A percentile compares a stretch with the other conserved stretches of the same genome.
Conservation (phyloP, 371 early-diverging fungal genomes). For the Massospora cicadina region DNA sequence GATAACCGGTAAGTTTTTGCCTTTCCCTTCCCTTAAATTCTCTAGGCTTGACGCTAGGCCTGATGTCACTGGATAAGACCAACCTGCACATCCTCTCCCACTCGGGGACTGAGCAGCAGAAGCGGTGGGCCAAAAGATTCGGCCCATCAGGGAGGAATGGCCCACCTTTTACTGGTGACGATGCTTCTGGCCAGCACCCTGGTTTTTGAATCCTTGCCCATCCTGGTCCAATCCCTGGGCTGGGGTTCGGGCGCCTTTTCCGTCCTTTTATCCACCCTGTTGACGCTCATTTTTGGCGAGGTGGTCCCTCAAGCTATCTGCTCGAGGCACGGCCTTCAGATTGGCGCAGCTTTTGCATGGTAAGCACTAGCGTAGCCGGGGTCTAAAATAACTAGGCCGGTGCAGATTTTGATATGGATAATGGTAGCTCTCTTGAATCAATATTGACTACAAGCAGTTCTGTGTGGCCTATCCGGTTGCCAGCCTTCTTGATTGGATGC, state of each 20-base stretch:
- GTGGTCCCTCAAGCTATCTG: constrained; percentile 43
- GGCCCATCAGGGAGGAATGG: constrained; percentile 40
- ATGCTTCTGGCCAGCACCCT: constrained; percentile 76
- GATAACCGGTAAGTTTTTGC: background rate
- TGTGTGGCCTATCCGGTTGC: constrained; percentile 65
- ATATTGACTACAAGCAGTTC: constrained; percentile 16
- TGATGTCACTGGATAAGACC: constrained; percentile 55
- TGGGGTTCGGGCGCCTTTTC: constrained; percentile 70
- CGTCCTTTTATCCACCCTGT: constrained; percentile 61
- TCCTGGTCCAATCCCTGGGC: constrained; percentile 57
- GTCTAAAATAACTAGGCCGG: constrained; percentile 11
- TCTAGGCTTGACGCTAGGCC: constrained; percentile 64
- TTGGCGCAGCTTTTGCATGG: constrained; percentile 7
- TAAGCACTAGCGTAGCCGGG: background rate
- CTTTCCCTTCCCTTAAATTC: background rate
- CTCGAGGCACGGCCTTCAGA: constrained; percentile 17
- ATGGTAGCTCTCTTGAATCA: constrained; percentile 25
- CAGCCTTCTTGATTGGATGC: constrained; percentile 43
- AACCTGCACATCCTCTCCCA: constrained; percentile 41
- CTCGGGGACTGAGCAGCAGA: constrained; percentile 44
- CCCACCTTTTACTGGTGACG: constrained; percentile 76
- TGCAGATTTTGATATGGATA: constrained; percentile 16
- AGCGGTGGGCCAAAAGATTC: constrained; percentile 45
- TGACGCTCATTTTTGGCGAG: constrained; percentile 87
- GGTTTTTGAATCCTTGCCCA: constrained; percentile 86